Percentiles rank a stretch among this genome's conserved stretches.
Evolutionary conservation across 78 protist genomes (phyloP).

Genomic region (Dictyostelium discoideum): DNA sequence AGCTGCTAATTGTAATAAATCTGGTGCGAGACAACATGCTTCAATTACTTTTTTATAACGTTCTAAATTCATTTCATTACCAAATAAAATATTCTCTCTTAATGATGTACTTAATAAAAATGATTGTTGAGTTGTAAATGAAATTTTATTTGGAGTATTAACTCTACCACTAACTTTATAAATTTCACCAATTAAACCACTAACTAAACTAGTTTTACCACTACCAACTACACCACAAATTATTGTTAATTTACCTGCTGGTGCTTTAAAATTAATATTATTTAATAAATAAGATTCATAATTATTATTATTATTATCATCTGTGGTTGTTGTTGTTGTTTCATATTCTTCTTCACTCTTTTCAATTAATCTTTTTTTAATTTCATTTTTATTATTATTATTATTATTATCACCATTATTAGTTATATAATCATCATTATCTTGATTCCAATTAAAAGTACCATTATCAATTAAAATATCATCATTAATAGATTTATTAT

Average conservation of each 20-base stretch:
- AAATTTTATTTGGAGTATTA: neutral
- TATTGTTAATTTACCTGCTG: constrained; percentile 64
- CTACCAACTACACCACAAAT: constrained; percentile 90
- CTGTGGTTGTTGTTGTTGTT: neutral
- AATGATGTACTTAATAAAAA: constrained; percentile 94
- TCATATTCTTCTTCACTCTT: neutral
- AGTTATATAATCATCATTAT: neutral
- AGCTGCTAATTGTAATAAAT: constrained; percentile 72
- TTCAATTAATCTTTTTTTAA: neutral
- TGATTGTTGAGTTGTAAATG: constrained; percentile 89
- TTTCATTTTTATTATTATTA: neutral
- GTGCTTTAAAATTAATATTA: constrained; percentile 38
- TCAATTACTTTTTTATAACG: constrained; percentile 78
- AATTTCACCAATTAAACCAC: constrained; percentile 71
- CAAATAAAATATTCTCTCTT: constrained; percentile 96
- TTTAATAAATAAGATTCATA: neutral
- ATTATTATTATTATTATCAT: neutral
- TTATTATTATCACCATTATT: neutral
- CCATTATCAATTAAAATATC: neutral
- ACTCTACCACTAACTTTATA: constrained; percentile 12
- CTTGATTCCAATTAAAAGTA: neutral
- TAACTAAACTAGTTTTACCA: constrained; percentile 91
- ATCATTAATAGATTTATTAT: neutral
- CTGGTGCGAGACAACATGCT: constrained; percentile 88
- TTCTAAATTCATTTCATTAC: constrained; percentile 76